A percentile compares a stretch with the other conserved stretches of the same genome.
Conservation (phyloP, 257 asterid genomes). For the Coffea eugenioides region DNA sequence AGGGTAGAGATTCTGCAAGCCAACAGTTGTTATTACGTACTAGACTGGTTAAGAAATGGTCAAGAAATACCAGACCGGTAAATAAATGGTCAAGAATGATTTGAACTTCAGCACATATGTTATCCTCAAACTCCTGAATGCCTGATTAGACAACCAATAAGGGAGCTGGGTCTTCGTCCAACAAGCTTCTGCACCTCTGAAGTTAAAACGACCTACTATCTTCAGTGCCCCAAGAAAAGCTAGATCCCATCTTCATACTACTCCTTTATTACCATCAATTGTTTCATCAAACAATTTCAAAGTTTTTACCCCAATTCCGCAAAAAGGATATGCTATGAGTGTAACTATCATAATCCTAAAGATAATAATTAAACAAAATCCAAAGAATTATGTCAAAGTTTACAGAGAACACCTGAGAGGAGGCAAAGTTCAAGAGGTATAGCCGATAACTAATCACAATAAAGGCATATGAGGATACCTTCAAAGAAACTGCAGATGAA, state of each 20-base stretch:
- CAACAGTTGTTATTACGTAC: neutral
- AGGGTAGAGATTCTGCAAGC: neutral
- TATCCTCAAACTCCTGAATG: neutral
- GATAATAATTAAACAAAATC: neutral
- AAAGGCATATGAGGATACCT: constrained; percentile 41
- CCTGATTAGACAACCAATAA: neutral
- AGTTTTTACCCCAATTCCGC: neutral
- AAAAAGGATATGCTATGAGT: neutral
- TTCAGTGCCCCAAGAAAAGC: neutral
- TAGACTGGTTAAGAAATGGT: neutral
- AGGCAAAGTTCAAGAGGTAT: neutral
- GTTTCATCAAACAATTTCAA: neutral
- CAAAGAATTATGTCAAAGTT: neutral
- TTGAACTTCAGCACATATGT: neutral
- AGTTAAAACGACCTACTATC: no score
- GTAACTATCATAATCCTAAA: neutral
- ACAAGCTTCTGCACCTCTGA: neutral
- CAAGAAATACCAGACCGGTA: neutral
- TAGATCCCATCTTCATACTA: neutral
- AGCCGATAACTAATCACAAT: neutral
- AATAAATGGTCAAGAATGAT: neutral
- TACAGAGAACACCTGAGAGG: neutral
- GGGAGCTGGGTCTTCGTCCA: neutral
- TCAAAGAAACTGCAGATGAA: constrained; percentile 60
- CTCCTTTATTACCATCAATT: neutral